Evolutionary conservation across 2,329 filamentous ascomycete genomes (phyloP), one percentile per base, ranked within the genome.

Genomic region (Incumbomyces delicatus): DNA sequence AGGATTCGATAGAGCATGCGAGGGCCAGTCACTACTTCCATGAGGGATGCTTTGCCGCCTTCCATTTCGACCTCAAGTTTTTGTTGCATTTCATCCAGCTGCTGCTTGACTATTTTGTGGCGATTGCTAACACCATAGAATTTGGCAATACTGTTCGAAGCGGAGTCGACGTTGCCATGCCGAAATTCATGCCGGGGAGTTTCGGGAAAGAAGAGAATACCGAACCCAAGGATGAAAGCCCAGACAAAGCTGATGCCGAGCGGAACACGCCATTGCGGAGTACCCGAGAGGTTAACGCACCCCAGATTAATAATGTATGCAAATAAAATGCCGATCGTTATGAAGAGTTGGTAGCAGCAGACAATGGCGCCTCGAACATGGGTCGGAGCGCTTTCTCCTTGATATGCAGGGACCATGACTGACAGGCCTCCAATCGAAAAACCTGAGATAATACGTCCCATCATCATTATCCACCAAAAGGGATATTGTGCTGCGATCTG

Each of bases 61-160:
- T 65, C 63, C 11, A 63, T 61, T 13, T 79, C 75, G 35, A 43
- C 10, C 4, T 32, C 41, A 36, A 77, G 66, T 58, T 79, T 78
- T 44, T 68, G 65, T 55, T 75, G 71, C 60, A 80, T 80, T 49
- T 80, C 77, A n/a, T 65, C 53, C 47, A 80, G 69, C 53, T 80
- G 77, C 41, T 72, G 66, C 32, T 68, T 62, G 33, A 80, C 70
- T 46, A 72, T 67, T 20, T 67, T 70, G 61, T 80, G 75, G 54
- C 75, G 72, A 51, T 71, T 63, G 6, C 70, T 61, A 2, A 78
- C 71, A 43, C 76, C 75, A 50, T 78, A 78, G 12, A 74, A 71
- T 48, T 70, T 68, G 16, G 72, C 68, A 56, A 80, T 73, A 13
- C 75, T 77, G 2, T 61, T 57, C 35, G 70, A 68, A 6, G 77